Conservation (phyloP, 345 rosid species). For the Bruguiera gymnorhiza region DNA sequence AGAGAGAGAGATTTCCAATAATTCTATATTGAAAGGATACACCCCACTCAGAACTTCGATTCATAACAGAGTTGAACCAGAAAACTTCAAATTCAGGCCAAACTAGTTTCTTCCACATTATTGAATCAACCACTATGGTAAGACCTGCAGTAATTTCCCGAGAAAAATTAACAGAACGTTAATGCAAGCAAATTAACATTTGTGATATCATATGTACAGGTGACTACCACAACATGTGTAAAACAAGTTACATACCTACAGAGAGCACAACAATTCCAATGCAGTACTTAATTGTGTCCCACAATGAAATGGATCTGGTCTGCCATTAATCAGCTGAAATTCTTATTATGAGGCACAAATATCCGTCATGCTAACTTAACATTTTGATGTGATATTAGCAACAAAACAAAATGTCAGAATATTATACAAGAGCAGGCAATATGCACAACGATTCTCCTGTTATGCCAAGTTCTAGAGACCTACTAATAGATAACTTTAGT, state of each 20-base stretch:
- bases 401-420: too few species aligned
- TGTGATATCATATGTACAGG: background rate
- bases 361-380: background rate
- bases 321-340: conserved; percentile 36
- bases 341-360: conserved; percentile 31
- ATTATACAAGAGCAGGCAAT: too few species aligned
- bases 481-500: too few species aligned
- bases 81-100: conserved; percentile 99
- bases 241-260: conserved; percentile 51
- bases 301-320: conserved; percentile 70
- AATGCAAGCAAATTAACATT: background rate
- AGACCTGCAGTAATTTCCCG: conserved; percentile 57
- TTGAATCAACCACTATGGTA: conserved; percentile 69
- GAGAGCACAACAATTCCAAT: conserved; percentile 48
- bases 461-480: too few species aligned
- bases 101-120: conserved; percentile 77
- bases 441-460: too few species aligned
- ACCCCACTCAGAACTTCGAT: conserved; percentile 98
- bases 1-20: background rate
- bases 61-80: conserved; percentile 93
- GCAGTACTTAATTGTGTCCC: conserved; percentile 64
- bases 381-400: too few species aligned
- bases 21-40: conserved; percentile 55
- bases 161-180: conserved; percentile 22
- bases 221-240: background rate